Evolutionary conservation across 2,329 filamentous ascomycete species (phyloP), one percentile per base, ranked within the genome.

Genomic region (Cercospora zeina): DNA sequence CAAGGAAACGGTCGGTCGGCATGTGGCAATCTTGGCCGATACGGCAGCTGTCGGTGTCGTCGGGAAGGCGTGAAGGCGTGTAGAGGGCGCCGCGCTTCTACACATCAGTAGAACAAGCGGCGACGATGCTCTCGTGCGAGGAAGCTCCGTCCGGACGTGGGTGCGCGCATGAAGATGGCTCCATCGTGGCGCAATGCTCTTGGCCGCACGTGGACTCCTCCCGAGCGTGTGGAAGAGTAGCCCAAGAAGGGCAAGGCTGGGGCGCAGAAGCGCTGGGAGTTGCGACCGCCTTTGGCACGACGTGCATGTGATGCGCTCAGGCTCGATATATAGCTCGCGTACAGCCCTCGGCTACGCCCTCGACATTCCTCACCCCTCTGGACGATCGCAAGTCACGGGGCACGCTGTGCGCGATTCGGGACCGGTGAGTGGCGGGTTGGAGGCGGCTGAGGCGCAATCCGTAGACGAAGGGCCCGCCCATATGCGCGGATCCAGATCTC

Each of bases 1-100:
- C 30, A 10, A 24, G 49, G 57, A 8, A n/a, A 31, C 57, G 57
- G 57, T 51, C 42, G 57, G 57, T 59, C 57, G 57, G 55, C 19
- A 49, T 24, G 27, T 49, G 42, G 42, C 13, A 49, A n/a, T 49
- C 42, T n/a, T 49, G 42, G 11, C 21, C 42, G 24, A 24, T 49
- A 24, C 42, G 8, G 42, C 24, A 19, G 21, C 27, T 1, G 27
- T 27, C 42, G 21, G 27, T 49, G 42, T 19, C 42, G 27, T 24
- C 13, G 11, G 42, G 13, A 49, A 14, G 42, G 42, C 24, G 24
- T 27, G 24, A n/a, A n/a, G n/a, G n/a, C 6, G 24, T 27, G 24
- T 27, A 3, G 24, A 27, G 3, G 6, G 24, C 42, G 42, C 42
- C 9, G 24, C 11, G 42, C 42, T 10, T 11, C 21, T 27, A 11